Conservation (phyloP, 352 stramenopile species). For the Globisporangium carolinianum region DNA sequence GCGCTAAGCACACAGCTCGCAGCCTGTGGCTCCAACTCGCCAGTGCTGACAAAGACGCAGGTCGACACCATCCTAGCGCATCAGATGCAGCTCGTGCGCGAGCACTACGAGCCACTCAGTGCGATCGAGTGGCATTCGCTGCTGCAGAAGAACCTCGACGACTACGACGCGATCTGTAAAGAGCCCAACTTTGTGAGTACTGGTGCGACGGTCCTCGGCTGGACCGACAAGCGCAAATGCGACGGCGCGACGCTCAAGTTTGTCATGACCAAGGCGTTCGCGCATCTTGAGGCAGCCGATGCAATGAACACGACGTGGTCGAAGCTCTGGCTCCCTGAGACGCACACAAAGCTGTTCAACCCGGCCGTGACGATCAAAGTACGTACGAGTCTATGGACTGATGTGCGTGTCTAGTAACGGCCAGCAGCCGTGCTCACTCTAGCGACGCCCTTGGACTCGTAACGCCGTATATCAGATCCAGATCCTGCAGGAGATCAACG, state of each 20-base stretch:
- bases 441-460: neutral
- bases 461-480: constrained; percentile 11
- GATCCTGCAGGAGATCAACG: constrained; percentile 25
- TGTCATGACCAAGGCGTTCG: constrained; percentile 15
- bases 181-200: constrained; percentile 23
- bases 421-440: too few relatives aligned
- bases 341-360: constrained; percentile 26
- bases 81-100: constrained; percentile 3
- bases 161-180: constrained; percentile 16
- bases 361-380: constrained; percentile 20
- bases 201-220: constrained; percentile 10
- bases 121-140: constrained; percentile 9
- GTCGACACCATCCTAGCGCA: constrained; percentile 21
- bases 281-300: constrained; percentile 6
- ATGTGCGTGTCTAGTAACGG: neutral
- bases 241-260: constrained; percentile 12
- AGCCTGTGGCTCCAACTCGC: neutral
- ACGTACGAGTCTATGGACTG: neutral
- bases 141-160: constrained; percentile 20
- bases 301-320: constrained; percentile 25
- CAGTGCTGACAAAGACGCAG: constrained; percentile 11
- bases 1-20: constrained; percentile 11
- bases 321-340: constrained; percentile 16
- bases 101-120: constrained; percentile 7
- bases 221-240: constrained; percentile 9